Evolutionary conservation across 202 grass and related monocot species (phyloP), one percentile per base, ranked within the genome.

Genomic region (Schoenoplectus triqueter): DNA sequence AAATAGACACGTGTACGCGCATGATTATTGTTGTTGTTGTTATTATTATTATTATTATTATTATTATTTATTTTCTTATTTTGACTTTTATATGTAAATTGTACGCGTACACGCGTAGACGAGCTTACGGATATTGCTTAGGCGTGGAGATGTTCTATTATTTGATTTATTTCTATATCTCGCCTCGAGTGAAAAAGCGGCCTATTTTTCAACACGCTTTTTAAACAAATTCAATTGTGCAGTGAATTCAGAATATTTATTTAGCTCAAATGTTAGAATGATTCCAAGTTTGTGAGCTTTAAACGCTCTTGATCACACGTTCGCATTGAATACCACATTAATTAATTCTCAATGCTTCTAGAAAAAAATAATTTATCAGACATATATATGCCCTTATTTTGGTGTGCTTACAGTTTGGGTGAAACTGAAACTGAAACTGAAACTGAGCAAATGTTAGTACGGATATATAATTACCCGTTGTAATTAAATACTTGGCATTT

Each of bases 211-310:
- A 62, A 62, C 59, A 15, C 59, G 59, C 59, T 62, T 15, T 15
- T 46, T 70, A 45, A 75, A 55, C 1, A 75, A 6, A 55, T 76
- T 55, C 50, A 55, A 14, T 7, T 5, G 4, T 47, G 45, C 45
- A 47, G 39, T 11, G 1, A 66, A 13, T 3, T 10, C 10, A 69
- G 3, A 64, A 64, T 64, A 31, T 31, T 57, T 57, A 57, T 59
- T 70, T 17, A 19, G 6, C 1, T 2, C 13, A 18, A 18, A 72
- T 17, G 6, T 17, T 46, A 48, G 42, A 72, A 72, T 31, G 69
- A 18, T 72, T 72, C 69, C 69, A 72, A n/a, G n/a, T 72, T 72
- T 72, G 69, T 18, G 69, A 47, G 44, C 69, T 72, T 14, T 2
- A 19, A 2, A n/a, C 13, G 5, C 57, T 60, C 5, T 71, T 71